Evolutionary conservation across 176 grass and related monocot species (phyloP).

Genomic region (Carex parvula): DNA sequence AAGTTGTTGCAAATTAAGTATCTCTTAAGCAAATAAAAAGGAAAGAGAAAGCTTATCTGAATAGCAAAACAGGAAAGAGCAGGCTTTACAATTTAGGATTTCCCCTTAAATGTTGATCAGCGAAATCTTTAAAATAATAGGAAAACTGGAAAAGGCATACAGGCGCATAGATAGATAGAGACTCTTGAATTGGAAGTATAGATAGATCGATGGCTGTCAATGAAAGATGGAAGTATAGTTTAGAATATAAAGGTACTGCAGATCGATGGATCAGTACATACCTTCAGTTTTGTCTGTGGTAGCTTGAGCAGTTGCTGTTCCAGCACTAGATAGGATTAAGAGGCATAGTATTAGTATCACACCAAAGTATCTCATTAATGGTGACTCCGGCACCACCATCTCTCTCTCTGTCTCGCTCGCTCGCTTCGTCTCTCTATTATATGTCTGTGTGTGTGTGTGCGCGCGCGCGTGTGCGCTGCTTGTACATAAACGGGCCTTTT

Average conservation of each 20-base stretch:
- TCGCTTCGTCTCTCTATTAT: neutral
- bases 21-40: neutral
- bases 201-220: neutral
- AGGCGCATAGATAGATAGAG: no score
- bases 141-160: no score
- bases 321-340: slow-evolving; percentile 22
- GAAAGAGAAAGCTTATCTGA: neutral
- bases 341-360: neutral
- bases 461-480: neutral
- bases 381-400: neutral
- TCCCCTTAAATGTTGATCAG: no score
- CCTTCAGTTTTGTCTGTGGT: slow-evolving; percentile 27
- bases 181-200: neutral
- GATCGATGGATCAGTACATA: neutral
- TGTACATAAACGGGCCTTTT: no score
- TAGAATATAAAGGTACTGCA: neutral
- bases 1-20: neutral
- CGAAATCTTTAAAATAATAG: no score
- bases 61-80: no score
- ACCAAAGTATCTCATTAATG: slow-evolving; percentile 23
- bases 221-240: neutral
- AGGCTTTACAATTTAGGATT: no score
- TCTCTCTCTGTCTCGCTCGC: neutral
- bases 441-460: neutral
- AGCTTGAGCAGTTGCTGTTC: slow-evolving; percentile 22